phyloP scores from a whole-genome alignment of 2,329 filamentous ascomycete species.

The Calonectria crousiana region DNA sequence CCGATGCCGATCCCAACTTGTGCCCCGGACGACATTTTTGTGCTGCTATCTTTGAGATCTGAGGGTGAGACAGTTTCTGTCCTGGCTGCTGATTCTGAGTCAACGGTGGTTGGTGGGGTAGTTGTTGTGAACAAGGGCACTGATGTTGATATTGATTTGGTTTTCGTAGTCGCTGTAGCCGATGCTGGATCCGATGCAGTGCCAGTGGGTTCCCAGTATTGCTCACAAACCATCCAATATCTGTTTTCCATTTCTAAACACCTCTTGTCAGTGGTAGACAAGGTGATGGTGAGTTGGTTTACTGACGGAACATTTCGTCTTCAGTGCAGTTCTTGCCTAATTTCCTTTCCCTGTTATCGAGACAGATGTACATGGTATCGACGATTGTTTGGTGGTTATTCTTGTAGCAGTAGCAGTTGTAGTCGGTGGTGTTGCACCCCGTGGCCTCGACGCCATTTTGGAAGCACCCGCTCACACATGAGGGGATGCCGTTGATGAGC shows the following conservation, averaged over 20 bases:
- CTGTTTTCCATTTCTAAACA: conserved; percentile 41
- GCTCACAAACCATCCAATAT: conserved; percentile 44
- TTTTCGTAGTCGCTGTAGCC: conserved; percentile 18
- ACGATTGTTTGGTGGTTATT: conserved; percentile 41
- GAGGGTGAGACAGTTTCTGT: neutral
- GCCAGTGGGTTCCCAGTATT: conserved; percentile 42
- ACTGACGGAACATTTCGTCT: conserved; percentile 40
- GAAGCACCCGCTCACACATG: conserved; percentile 38
- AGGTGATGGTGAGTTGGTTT: fast-evolving
- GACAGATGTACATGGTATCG: conserved; percentile 38
- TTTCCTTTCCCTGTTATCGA: conserved; percentile 33
- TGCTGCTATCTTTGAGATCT: neutral
- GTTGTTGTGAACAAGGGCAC: neutral
- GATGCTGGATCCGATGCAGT: conserved; percentile 38
- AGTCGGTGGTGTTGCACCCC: conserved; percentile 37
- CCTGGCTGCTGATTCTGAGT: conserved; percentile 13
- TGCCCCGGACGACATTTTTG: conserved; percentile 28
- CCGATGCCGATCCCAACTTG: conserved; percentile 39
- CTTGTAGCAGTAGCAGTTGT: conserved; percentile 42
- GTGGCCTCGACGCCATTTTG: conserved; percentile 39
- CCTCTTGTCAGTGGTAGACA: neutral
- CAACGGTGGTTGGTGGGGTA: conserved; percentile 6
- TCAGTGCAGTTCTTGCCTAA: conserved; percentile 33
- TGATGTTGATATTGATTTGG: conserved; percentile 4
- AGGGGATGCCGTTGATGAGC: conserved; percentile 34